Conservation (phyloP, 2,329 filamentous ascomycete genomes). For the Talaromyces sp. region DNA sequence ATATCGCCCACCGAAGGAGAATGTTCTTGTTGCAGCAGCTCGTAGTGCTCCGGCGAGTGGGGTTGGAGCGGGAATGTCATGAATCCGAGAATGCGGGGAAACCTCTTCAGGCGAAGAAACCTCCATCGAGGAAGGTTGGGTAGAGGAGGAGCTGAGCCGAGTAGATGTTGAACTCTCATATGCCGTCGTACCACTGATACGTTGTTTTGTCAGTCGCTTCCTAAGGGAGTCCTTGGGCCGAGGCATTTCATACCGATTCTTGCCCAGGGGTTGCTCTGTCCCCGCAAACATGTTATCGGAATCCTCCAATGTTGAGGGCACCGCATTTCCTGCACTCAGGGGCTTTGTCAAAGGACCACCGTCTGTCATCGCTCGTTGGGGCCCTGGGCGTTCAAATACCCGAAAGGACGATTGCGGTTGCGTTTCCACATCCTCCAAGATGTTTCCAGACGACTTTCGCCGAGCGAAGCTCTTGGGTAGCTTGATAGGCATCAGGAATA, state of each 20-base stretch:
- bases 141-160: slow-evolving; percentile 59
- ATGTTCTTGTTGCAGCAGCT: slow-evolving; percentile 54
- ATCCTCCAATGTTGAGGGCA: slow-evolving; percentile 39
- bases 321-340: slow-evolving; percentile 37
- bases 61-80: slow-evolving; percentile 47
- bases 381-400: slow-evolving; percentile 55
- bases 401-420: slow-evolving; percentile 53
- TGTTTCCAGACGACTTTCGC: slow-evolving; percentile 59
- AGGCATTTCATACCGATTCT: slow-evolving; percentile 39
- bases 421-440: slow-evolving; percentile 51
- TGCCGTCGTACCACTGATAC: slow-evolving; percentile 51
- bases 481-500: slow-evolving; percentile 57
- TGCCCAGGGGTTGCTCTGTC: slow-evolving; percentile 36
- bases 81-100: slow-evolving; percentile 41
- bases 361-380: slow-evolving; percentile 47
- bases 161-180: slow-evolving; percentile 53
- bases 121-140: slow-evolving; percentile 59
- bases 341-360: slow-evolving; percentile 40
- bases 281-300: slow-evolving; percentile 44
- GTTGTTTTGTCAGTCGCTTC: slow-evolving; percentile 37
- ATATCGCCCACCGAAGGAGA: slow-evolving; percentile 56
- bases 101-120: slow-evolving; percentile 43
- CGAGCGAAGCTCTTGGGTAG: slow-evolving; percentile 57
- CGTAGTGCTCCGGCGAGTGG: slow-evolving; percentile 44
- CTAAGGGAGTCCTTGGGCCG: slow-evolving; percentile 18